These are phyloP conservation scores for Candida fluviatilis DNA, from an alignment of 805 yeast genomes.

Conservation along the genomic window DNA sequence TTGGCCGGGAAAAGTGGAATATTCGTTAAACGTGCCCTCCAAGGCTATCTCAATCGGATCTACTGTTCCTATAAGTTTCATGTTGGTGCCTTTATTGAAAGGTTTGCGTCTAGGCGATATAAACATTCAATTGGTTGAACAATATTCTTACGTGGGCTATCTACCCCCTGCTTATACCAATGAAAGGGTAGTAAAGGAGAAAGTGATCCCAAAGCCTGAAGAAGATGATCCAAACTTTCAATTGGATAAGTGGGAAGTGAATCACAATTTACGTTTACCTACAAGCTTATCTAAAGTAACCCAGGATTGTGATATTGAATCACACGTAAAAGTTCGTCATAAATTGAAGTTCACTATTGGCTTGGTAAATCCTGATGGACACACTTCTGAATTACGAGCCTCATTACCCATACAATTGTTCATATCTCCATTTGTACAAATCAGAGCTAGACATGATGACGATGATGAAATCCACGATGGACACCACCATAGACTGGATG, in stretches of 20 bases:
- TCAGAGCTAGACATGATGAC: conserved; percentile 44
- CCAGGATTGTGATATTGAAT: conserved; percentile 77
- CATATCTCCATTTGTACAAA: conserved; percentile 76
- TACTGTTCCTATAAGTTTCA: conserved; percentile 60
- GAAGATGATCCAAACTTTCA: conserved; percentile 42
- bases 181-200: conserved; percentile 56
- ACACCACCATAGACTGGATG: conserved; percentile 12
- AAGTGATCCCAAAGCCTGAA: conserved; percentile 41
- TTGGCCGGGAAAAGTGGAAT: conserved; percentile 94
- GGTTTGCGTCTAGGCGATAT: conserved; percentile 78
- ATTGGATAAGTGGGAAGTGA: conserved; percentile 68
- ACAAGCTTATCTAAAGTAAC: conserved; percentile 69
- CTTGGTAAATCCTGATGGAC: conserved; percentile 84
- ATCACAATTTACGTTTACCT: conserved; percentile 60
- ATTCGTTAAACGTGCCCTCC: conserved; percentile 78
- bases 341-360: conserved; percentile 79
- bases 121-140: conserved; percentile 64
- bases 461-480: conserved; percentile 4
- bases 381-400: conserved; percentile 86
- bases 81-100: conserved; percentile 74
- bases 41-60: conserved; percentile 92
- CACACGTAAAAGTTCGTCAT: conserved; percentile 78
- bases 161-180: conserved; percentile 53
- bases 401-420: conserved; percentile 77
- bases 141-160: conserved; percentile 55